Conservation (phyloP, 106 monocot species). For the Acorus calamus region DNA sequence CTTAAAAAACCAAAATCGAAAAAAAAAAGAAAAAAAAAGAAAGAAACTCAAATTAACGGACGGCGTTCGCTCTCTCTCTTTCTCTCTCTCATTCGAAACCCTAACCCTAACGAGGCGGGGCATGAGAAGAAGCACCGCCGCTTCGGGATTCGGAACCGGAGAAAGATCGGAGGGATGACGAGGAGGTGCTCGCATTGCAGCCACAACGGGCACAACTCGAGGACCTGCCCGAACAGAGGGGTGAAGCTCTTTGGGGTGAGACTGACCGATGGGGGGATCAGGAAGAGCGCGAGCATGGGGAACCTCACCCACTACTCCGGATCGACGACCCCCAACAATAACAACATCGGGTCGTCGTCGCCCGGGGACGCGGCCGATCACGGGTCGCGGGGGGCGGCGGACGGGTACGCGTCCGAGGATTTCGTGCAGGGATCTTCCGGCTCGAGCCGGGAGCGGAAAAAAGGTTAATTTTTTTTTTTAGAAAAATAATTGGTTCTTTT, state of each 20-base stretch:
- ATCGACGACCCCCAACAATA: conserved; percentile 11
- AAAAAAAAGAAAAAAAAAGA: too few species aligned
- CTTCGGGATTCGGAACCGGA: neutral
- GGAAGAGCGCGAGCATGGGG: conserved; percentile 7
- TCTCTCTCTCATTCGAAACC: neutral
- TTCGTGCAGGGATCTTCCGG: conserved; percentile 58
- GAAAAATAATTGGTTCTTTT: too few species aligned
- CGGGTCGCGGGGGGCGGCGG: conserved; percentile 19
- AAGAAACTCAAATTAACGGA: neutral
- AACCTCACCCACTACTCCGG: conserved; percentile 55
- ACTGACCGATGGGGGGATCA: too few species aligned
- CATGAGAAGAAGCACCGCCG: neutral
- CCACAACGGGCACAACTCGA: conserved; percentile 54
- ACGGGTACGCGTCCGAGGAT: conserved; percentile 87
- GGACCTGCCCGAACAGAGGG: conserved; percentile 40
- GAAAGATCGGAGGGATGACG: conserved; percentile 17
- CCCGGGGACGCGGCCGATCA: conserved; percentile 26
- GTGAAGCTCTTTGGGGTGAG: too few species aligned
- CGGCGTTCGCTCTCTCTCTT: neutral
- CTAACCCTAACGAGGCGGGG: neutral
- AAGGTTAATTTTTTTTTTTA: conserved; percentile 29
- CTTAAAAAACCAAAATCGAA: too few species aligned
- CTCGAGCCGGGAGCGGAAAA: conserved; percentile 66
- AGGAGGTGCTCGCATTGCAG: conserved; percentile 49
- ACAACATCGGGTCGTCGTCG: conserved; percentile 39